phyloP scores from a whole-genome alignment of 805 yeast species.

The Kuraishia ogatae region DNA sequence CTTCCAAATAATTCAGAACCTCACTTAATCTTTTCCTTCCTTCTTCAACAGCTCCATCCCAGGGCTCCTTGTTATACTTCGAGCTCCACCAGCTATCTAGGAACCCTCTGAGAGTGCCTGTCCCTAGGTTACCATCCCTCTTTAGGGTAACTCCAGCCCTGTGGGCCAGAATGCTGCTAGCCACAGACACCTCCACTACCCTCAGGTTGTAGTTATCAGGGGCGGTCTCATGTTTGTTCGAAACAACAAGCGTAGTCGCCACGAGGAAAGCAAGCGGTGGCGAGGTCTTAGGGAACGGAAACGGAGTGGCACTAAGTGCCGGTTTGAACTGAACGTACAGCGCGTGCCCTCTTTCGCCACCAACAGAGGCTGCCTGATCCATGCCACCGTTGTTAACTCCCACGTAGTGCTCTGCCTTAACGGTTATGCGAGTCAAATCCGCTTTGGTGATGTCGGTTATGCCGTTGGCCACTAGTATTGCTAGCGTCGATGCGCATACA shows the following conservation, averaged over 20 bases:
- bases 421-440: conserved; percentile 50
- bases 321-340: conserved; percentile 57
- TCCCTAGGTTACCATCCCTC: conserved; percentile 40
- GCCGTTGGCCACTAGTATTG: conserved; percentile 46
- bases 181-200: conserved; percentile 65
- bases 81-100: conserved; percentile 37
- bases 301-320: conserved; percentile 41
- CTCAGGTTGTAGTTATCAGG: conserved; percentile 63
- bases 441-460: conserved; percentile 28
- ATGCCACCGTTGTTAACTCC: conserved; percentile 77
- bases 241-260: conserved; percentile 52
- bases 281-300: conserved; percentile 39
- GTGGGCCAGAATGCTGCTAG: conserved; percentile 49
- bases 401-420: conserved; percentile 58
- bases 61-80: conserved; percentile 10
- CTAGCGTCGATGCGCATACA: conserved; percentile 54
- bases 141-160: conserved; percentile 32
- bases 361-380: conserved; percentile 70
- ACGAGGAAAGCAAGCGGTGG: conserved; percentile 45
- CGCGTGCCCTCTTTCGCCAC: conserved; percentile 51
- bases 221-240: conserved; percentile 64
- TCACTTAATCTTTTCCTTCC: conserved; percentile 31
- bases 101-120: conserved; percentile 59
- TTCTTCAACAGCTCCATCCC: conserved; percentile 39
- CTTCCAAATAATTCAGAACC: conserved; percentile 36